Evolutionary conservation across 345 rosid species (phyloP).

Genomic region (Cardamine occulta): DNA sequence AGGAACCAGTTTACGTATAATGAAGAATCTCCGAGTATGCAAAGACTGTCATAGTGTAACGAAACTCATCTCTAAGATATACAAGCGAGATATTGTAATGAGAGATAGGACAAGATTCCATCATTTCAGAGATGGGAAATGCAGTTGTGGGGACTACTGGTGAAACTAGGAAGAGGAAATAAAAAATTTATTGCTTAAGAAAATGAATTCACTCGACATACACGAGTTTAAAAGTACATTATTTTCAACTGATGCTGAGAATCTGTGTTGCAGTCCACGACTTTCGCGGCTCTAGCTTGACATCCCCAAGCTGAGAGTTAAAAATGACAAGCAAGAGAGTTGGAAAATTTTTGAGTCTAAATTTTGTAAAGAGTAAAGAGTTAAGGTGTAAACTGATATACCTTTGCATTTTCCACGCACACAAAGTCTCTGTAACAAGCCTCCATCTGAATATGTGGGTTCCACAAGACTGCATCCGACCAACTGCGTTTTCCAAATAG

Average conservation of each 20-base stretch:
- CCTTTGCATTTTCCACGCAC: slow-evolving; percentile 94
- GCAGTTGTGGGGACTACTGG: slow-evolving; percentile 68
- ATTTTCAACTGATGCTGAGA: slow-evolving; percentile 57
- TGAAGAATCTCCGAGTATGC: slow-evolving; percentile 69
- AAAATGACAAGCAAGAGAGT: slow-evolving; percentile 28
- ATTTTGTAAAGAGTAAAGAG: slow-evolving; percentile 2
- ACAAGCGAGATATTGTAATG: slow-evolving; percentile 57
- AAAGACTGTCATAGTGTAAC: slow-evolving; percentile 63
- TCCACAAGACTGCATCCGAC: slow-evolving; percentile 95
- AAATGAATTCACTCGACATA: slow-evolving; percentile 27
- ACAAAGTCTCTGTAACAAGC: slow-evolving; percentile 90
- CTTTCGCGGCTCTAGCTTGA: slow-evolving; percentile 73
- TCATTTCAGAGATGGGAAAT: slow-evolving; percentile 55
- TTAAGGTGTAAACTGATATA: slow-evolving; percentile 35
- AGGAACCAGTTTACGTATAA: slow-evolving; percentile 50
- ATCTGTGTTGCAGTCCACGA: slow-evolving; percentile 88
- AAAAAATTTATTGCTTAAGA: slow-evolving; percentile 19
- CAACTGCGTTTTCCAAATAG: slow-evolving; percentile 56
- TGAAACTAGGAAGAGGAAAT: slow-evolving; percentile 37
- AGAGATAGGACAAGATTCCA: slow-evolving; percentile 69
- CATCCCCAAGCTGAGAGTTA: slow-evolving; percentile 68
- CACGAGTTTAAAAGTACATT: slow-evolving; percentile 32
- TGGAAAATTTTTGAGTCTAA: not conserved
- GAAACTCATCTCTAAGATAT: slow-evolving; percentile 63
- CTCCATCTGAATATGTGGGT: slow-evolving; percentile 92